Percentiles rank a stretch among this genome's conserved stretches.
Conservation (phyloP, 495 filamentous ascomycete species). For the Neurospora terricola region DNA sequence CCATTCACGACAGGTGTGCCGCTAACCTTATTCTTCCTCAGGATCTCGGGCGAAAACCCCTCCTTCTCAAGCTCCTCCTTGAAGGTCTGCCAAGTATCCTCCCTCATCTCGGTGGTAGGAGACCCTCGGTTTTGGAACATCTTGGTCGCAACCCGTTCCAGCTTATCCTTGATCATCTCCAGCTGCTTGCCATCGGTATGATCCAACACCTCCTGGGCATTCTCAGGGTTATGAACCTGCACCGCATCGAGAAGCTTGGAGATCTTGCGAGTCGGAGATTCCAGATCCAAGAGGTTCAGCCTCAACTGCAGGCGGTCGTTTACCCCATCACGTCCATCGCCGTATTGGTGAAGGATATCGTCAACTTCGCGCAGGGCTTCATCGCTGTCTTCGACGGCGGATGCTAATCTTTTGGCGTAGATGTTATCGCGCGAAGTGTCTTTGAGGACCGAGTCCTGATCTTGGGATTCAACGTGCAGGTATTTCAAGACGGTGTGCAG, state of each 20-base stretch:
- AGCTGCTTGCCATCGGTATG: slow-evolving; percentile 18
- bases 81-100: slow-evolving; percentile 44
- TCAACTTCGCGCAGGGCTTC: slow-evolving; percentile 38
- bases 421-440: slow-evolving; percentile 13
- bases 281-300: slow-evolving; percentile 26
- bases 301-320: slow-evolving; percentile 16
- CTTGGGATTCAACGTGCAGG: slow-evolving; percentile 38
- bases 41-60: slow-evolving; percentile 40
- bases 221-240: slow-evolving; percentile 30
- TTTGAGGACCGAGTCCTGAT: slow-evolving; percentile 39
- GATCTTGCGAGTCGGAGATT: slow-evolving; percentile 31
- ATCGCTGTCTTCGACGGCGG: slow-evolving; percentile 40
- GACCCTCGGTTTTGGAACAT: slow-evolving; percentile 28
- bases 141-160: slow-evolving; percentile 39
- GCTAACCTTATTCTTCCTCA: slow-evolving; percentile 41
- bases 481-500: slow-evolving; percentile 39
- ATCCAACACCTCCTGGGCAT: slow-evolving; percentile 16
- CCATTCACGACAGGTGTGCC: not conserved
- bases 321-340: slow-evolving; percentile 6
- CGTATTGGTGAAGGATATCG: slow-evolving; percentile 33
- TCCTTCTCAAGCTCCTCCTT: slow-evolving; percentile 39
- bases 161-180: slow-evolving; percentile 38
- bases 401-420: slow-evolving; percentile 32
- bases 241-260: slow-evolving; percentile 39
- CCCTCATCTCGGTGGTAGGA: slow-evolving; percentile 30